Base-by-base conservation (phyloP, 495 filamentous ascomycete species). In the Hapsidospora chrysogenum region DNA sequence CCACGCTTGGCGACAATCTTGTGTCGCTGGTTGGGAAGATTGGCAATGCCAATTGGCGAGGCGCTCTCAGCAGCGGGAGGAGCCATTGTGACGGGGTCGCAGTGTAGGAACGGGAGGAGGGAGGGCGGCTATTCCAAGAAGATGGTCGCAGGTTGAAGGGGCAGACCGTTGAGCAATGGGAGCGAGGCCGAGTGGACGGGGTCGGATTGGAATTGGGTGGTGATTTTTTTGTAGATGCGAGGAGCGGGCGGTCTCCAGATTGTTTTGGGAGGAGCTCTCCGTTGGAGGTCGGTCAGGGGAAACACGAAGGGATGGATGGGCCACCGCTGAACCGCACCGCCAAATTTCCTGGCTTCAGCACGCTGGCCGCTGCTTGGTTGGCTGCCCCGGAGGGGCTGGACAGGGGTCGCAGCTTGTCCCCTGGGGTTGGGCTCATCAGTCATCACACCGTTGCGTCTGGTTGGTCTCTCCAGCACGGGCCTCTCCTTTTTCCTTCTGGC, bases 1-100 rank as follows among this genome's bases (percentile, higher is more conserved):
- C 89, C 89, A 66, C 92, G 76, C 73, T 97, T 97, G 39, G 89
- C 89, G 50, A 97, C 92, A 54, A 97, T 97, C 74, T 97, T 97
- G 72, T 97, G 89, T 54, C 89, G 76, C 70, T 95, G 86, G 66
- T 94, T 93, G 48, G 89, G 85, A 53, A 93, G 66, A 68, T 97
- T 97, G 72, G 89, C 89, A 79, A 97, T 96, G 70, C 87, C 87
- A 80, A 96, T 96, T 50, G 84, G 85, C 52, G 82, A 80, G 42
- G 80, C 78, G 54, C 79, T 80, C 45, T 74, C 75, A 52, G 78
- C 75, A 49, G 74, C 61, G 44, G 71, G 68, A 38, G 27, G 27
- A 19, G 30, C 21, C 17, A 30, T 18, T 37, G 43, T 14, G 33
- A 38, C 16, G 27, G 22, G 11, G 23, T 26, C 23, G 23, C 23